Percentiles rank a stretch among this genome's conserved stretches.
Evolutionary conservation across 1,284 basidiomycete genomes (phyloP).

Genomic region (Vanrija sp.): DNA sequence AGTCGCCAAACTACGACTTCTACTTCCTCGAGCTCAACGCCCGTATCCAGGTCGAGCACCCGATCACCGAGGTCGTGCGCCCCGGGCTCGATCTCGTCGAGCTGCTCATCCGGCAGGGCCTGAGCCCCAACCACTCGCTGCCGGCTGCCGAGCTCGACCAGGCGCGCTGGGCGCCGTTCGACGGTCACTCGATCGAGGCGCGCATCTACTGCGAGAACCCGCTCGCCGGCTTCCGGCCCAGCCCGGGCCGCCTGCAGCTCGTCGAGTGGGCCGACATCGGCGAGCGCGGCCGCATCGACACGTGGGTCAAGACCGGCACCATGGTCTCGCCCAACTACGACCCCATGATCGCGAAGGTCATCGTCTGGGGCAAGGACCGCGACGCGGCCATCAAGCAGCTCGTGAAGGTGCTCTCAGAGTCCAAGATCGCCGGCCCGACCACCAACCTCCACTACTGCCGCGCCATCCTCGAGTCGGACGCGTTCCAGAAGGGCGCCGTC

Average conservation of each 20-base stretch:
- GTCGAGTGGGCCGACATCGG: slow-evolving; percentile 52
- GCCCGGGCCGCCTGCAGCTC: slow-evolving; percentile 60
- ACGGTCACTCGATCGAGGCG: slow-evolving; percentile 58
- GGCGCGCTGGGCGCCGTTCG: slow-evolving; percentile 20
- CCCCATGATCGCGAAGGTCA: slow-evolving; percentile 52
- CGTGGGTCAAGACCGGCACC: slow-evolving; percentile 48
- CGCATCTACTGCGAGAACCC: slow-evolving; percentile 67
- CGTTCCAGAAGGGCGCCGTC: slow-evolving; percentile 54
- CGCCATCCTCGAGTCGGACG: slow-evolving; percentile 51
- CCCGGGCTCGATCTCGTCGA: slow-evolving; percentile 62
- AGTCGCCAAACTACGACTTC: slow-evolving; percentile 50
- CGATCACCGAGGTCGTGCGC: slow-evolving; percentile 61
- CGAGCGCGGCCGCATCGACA: slow-evolving; percentile 36
- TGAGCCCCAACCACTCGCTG: slow-evolving; percentile 37
- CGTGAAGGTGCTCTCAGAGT: slow-evolving; percentile 44
- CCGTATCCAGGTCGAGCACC: slow-evolving; percentile 68
- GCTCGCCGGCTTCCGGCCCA: slow-evolving; percentile 58
- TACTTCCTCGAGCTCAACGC: slow-evolving; percentile 75
- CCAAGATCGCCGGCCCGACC: slow-evolving; percentile 54
- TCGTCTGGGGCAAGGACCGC: slow-evolving; percentile 29
- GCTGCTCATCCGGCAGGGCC: slow-evolving; percentile 55
- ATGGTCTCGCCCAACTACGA: slow-evolving; percentile 59
- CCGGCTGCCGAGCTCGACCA: slow-evolving; percentile 44
- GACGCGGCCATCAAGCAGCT: slow-evolving; percentile 20
- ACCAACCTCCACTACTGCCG: slow-evolving; percentile 59